Evolutionary conservation across 306 rosid genomes (phyloP).

Genomic region (Quercus rubra): DNA sequence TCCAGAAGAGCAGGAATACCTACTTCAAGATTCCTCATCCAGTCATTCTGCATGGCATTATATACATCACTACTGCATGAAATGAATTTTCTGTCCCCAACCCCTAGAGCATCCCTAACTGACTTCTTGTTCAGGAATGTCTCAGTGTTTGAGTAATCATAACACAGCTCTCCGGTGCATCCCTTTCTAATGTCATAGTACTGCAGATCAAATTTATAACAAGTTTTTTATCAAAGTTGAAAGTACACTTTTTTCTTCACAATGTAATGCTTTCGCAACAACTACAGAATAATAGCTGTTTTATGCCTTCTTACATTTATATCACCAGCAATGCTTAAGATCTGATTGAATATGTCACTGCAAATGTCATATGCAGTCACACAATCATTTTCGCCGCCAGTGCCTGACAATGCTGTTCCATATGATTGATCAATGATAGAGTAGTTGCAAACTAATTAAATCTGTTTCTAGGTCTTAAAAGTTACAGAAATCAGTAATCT

Average conservation of each 20-base stretch:
- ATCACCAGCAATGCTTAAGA: slow-evolving; percentile 32
- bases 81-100: slow-evolving; percentile 63
- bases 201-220: slow-evolving; percentile 41
- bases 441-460: not conserved
- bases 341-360: slow-evolving; percentile 39
- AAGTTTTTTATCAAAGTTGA: slow-evolving; percentile 17
- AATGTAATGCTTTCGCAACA: not conserved
- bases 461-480: not conserved
- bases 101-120: slow-evolving; percentile 72
- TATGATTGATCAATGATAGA: not conserved
- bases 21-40: slow-evolving; percentile 98
- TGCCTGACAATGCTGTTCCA: slow-evolving; percentile 41
- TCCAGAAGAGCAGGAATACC: slow-evolving; percentile 82
- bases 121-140: slow-evolving; percentile 57
- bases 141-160: slow-evolving; percentile 78
- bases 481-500: not conserved
- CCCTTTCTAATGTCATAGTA: slow-evolving; percentile 83
- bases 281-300: not conserved
- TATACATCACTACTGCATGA: slow-evolving; percentile 72
- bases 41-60: slow-evolving; percentile 58
- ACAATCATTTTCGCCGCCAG: slow-evolving; percentile 57
- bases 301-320: slow-evolving; percentile 54
- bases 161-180: slow-evolving; percentile 57
- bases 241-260: not conserved
- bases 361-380: slow-evolving; percentile 33